Base-by-base conservation (phyloP, 441 rosid species). In the Capsella rubella region DNA sequence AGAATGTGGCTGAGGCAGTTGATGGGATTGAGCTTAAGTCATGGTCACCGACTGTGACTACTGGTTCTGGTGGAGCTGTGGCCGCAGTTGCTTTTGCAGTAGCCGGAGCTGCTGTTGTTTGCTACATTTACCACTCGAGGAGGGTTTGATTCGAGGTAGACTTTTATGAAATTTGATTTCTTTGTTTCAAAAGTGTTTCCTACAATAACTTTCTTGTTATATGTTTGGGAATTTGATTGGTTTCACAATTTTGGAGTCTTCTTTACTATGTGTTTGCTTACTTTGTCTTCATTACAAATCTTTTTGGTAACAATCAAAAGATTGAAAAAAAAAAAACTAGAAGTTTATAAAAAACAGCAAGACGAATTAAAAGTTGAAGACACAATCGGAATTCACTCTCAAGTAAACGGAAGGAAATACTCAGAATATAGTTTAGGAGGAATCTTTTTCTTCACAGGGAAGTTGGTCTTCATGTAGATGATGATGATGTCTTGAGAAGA, bases 51-150 rank as follows among this genome's bases (percentile, higher is more conserved):
- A 62, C 72, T 4, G 71, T 79, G 57, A 87, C 68, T 4, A 68
- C 66, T 15, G 89, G 86, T 12, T 84, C 90, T 2, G 67, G 85
- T 3, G 89, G 88, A 37, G 86, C 86, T 16, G 14, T 86, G 57
- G 85, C 79, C 3, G 88, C 86, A 3, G 84, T 88, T 49, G 81
- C 77, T 53, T 84, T 74, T 21, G 85, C 87, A 9, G 60, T 84
- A 47, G 66, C 77, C 2, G 78, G 78, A 43, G 86, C 80, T 3
- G 90, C 88, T 34, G 88, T 87, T 11, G 69, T 75, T 72, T 82
- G 61, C 21, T 91, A 84, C 73, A 57, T 81, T 77, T 78, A 70
- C 83, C 82, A 56, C 64, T 66, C 82, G 34, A 84, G 77, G 81
- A 81, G 79, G 34, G 71, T 34, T 56, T 89, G 72, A 46, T 61